Conservation (phyloP, 768 basidiomycete species). For the Sporobolomyces pararoseus region DNA sequence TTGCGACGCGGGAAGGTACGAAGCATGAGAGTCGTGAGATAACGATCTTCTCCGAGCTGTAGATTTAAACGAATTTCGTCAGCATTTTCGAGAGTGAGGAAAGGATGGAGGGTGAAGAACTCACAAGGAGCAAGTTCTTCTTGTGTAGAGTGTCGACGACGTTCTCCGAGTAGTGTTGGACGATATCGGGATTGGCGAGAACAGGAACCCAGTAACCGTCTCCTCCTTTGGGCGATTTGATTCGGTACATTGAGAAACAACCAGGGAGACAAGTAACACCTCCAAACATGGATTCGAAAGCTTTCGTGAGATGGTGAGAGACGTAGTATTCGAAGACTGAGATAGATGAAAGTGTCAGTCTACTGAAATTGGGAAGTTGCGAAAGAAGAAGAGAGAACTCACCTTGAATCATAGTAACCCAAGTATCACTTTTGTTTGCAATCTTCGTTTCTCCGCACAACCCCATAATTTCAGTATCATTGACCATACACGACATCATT, state of each 20-base stretch:
- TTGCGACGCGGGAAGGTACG: constrained; percentile 99
- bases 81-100: neutral
- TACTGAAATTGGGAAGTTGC: neutral
- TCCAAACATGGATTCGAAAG: constrained; percentile 98
- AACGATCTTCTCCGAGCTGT: constrained; percentile 92
- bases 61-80: neutral
- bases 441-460: constrained; percentile 99
- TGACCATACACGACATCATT: constrained; percentile 94
- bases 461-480: constrained; percentile 97
- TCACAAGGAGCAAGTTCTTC: constrained; percentile 81
- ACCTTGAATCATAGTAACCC: constrained; percentile 99
- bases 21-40: constrained; percentile 91
- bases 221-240: constrained; percentile 97
- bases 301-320: constrained; percentile 97
- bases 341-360: neutral
- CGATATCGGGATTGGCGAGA: constrained; percentile 95
- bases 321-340: constrained; percentile 99
- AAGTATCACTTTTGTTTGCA: constrained; percentile 96
- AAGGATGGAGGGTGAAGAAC: neutral
- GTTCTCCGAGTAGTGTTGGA: constrained; percentile 98
- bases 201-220: constrained; percentile 98
- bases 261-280: constrained; percentile 99
- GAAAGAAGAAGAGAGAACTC: constrained; percentile 47
- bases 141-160: constrained; percentile 98
- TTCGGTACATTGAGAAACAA: constrained; percentile 99